Evolutionary conservation across 2,329 filamentous ascomycete species (phyloP), one percentile per base, ranked within the genome.

Genomic region (Colletotrichum paranaense): DNA sequence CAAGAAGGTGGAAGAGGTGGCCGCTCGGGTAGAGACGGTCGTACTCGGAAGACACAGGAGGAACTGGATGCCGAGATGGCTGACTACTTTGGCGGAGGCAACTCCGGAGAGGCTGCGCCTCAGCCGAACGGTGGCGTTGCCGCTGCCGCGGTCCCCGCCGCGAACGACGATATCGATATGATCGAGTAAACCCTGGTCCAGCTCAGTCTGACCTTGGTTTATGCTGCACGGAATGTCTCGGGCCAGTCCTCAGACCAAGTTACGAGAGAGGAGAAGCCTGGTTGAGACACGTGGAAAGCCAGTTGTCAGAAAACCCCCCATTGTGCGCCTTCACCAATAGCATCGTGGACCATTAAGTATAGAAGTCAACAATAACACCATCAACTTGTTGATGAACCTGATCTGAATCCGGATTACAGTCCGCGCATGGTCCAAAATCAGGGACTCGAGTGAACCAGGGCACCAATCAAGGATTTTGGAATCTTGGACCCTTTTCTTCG

Each of bases 31-130:
- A 82, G 82, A 26, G 84, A 86, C 66, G 88, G 89, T 52, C 89
- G 94, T 62, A 88, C 91, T 2, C 93, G 91, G 83, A 98, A 97
- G 89, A 98, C 95, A 0, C 93, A 95, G 77, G 94, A 97, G 78
- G 94, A 98, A 81, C 87, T 98, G 53, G 95, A 98, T 81, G 94
- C 94, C n/a, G 95, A 98, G 84, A 98, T 98, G 95, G 95, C 92
- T 35, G 94, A 98, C 80, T 98, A 98, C 82, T 98, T 95, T 86
- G 92, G 89, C 35, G 85, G 84, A 30, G 80, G 78, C 63, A 63
- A 60, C 55, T 42, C 78, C 69, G 82, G 78, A 59, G 79, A 83
- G 60, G 82, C 79, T 64, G 82, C 79, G n/a, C 84, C 82, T 49
- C 84, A 79, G 30, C 75, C 79, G 7, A 78, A 81, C 70, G 80